A percentile compares a stretch with the other conserved stretches of the same genome.
Evolutionary conservation across 495 filamentous ascomycete species (phyloP).

Genomic region (Articulospora tetracladia): DNA sequence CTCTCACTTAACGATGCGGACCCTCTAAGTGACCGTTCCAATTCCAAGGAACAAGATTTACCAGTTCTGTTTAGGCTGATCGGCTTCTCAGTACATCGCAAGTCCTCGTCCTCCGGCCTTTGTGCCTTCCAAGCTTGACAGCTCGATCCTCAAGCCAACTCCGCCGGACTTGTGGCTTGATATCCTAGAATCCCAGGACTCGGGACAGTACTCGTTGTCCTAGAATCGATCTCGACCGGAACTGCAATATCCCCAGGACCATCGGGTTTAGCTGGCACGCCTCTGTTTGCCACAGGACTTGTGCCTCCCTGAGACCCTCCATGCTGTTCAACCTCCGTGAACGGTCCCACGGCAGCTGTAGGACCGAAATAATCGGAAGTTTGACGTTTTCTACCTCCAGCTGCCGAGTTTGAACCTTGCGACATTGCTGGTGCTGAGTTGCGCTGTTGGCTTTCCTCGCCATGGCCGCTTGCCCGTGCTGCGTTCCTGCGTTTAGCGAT

Average conservation of each 20-base stretch:
- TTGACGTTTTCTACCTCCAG: neutral
- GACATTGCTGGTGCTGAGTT: constrained; percentile 1
- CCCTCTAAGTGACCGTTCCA: no score
- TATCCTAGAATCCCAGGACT: constrained; percentile 11
- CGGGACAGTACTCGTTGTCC: constrained; percentile 7
- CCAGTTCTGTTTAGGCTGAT: no score
- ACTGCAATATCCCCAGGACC: constrained; percentile 20
- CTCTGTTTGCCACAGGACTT: constrained; percentile 7
- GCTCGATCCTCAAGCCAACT: constrained; percentile 22
- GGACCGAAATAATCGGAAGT: constrained; percentile 24
- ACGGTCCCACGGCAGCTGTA: constrained; percentile 17
- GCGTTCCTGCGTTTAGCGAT: constrained; percentile 12
- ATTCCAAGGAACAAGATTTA: no score
- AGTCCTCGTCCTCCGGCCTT: no score
- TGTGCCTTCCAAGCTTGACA: no score
- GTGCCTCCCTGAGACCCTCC: neutral
- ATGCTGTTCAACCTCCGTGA: constrained; percentile 7
- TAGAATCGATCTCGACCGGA: constrained; percentile 24
- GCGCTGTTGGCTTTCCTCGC: neutral
- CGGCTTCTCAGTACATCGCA: no score
- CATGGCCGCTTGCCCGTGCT: neutral
- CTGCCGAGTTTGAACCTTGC: constrained; percentile 2
- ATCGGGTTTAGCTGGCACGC: constrained; percentile 14
- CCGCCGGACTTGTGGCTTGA: constrained; percentile 3
- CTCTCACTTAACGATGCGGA: no score